Base-by-base conservation (phyloP, 441 rosid species). In the Viola pubescens region DNA sequence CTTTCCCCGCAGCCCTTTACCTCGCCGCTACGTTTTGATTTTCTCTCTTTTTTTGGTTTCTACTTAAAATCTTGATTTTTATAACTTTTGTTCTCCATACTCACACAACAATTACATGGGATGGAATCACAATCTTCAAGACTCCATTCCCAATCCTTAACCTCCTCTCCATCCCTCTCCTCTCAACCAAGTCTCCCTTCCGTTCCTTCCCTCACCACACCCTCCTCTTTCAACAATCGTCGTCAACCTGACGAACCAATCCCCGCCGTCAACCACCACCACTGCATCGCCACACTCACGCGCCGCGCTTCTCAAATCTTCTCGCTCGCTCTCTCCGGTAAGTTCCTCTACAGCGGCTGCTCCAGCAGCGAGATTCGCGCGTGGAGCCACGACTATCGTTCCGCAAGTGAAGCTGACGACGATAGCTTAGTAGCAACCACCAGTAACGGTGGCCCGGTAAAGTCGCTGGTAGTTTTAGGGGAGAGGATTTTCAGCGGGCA, bases 401-500 rank as follows among this genome's bases (percentile, higher is more conserved):
- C 58, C 51, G 48, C n/a, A 4, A 37, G 38, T 14, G 5, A n/a
- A 9, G 7, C 11, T 12, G 41, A 47, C 13, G 65, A 47, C 50
- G 61, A 44, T 9, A 19, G 55, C 62, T 47, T 50, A 7, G 41
- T 68, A 9, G 76, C 73, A 9, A 75, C 64, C 14, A 43, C 46
- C 0, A 69, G 78, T 4, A 64, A 61, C 48, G 84, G 84, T 54
- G 82, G 34, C 3, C 34, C 82, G 0, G 84, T 86, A 57, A 88
- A 88, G 59, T 77, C 84, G 34, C 44, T 81, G 37, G 75, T 76
- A 26, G 74, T 83, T 55, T 58, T 68, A 0, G 79, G 65, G 3
- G 81, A 84, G 26, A 78, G 67, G 71, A 73, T 88, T 8, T 69
- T 84, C 62, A 81, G 82, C 43, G 86, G 86, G 10, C 96, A 88